Conservation (phyloP, 176 grass and related monocot species). For the Rhynchospora tenuis region DNA sequence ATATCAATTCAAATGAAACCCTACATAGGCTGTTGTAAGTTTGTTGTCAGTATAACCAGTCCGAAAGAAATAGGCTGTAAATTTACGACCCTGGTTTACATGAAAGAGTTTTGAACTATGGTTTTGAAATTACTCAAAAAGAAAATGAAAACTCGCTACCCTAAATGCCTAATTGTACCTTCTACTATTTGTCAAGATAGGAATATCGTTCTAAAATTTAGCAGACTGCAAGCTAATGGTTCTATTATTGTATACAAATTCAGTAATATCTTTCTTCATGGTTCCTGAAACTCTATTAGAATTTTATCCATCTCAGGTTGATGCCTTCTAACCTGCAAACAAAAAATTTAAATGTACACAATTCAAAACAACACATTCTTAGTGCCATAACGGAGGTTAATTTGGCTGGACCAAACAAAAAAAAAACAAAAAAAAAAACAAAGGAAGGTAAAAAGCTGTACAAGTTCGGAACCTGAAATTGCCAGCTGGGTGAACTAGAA, state of each 20-base stretch:
- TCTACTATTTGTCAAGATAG: neutral
- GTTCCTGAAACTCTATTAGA: conserved; percentile 79
- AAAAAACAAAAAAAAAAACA: neutral
- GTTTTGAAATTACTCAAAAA: neutral
- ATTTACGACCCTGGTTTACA: neutral
- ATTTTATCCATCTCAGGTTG: conserved; percentile 77
- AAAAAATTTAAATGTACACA: conserved; percentile 13
- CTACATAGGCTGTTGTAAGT: too few relatives aligned
- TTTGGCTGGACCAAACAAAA: neutral
- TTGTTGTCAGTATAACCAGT: too few relatives aligned
- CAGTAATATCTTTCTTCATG: conserved; percentile 22
- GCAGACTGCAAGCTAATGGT: neutral
- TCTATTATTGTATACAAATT: neutral
- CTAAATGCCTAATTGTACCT: neutral
- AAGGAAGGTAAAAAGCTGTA: neutral
- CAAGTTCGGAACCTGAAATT: neutral
- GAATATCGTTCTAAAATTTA: neutral
- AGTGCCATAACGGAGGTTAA: neutral
- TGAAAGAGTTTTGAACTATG: neutral
- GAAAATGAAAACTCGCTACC: neutral
- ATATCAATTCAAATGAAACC: too few relatives aligned
- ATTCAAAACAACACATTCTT: neutral
- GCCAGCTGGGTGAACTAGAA: neutral
- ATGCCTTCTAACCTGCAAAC: conserved; percentile 72
- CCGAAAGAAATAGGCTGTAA: neutral